These are phyloP conservation scores for Creolimax fragrantissima DNA, from an alignment of 78 protist genomes.

Conservation along the genomic window DNA sequence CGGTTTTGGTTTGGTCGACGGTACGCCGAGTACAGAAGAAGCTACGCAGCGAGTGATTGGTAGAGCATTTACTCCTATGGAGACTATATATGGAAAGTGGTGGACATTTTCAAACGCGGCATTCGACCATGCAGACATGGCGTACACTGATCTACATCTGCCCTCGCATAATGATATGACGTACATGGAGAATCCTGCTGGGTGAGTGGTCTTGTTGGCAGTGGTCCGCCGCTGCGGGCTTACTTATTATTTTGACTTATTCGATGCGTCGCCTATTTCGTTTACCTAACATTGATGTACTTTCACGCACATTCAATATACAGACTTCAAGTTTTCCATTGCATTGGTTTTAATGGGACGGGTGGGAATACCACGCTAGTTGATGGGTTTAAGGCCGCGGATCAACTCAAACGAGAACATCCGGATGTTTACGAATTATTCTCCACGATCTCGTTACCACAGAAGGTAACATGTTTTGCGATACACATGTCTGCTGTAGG, in stretches of 20 bases:
- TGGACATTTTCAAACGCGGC: not conserved
- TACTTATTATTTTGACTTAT: not conserved
- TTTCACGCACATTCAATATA: not conserved
- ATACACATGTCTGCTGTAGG: no score
- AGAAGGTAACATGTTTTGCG: not conserved
- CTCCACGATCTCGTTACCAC: not conserved
- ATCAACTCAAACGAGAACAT: not conserved
- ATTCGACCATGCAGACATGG: constrained; percentile 39
- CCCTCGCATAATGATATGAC: constrained; percentile 34
- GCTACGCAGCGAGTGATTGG: not conserved
- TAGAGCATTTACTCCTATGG: not conserved
- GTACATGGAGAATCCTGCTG: constrained; percentile 30
- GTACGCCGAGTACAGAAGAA: not conserved
- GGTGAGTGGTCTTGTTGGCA: not conserved
- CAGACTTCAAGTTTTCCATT: constrained; percentile 33
- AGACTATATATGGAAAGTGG: not conserved
- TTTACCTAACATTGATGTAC: not conserved
- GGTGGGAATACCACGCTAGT: constrained; percentile 30
- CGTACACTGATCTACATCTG: constrained; percentile 35
- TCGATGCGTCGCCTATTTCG: not conserved
- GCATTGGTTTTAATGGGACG: not conserved
- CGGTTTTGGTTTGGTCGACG: not conserved
- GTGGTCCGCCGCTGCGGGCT: not conserved
- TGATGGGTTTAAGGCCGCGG: constrained; percentile 22
- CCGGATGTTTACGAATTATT: not conserved